phyloP scores from a whole-genome alignment of 2,329 filamentous ascomycete genomes.

The Fusarium coicis region DNA sequence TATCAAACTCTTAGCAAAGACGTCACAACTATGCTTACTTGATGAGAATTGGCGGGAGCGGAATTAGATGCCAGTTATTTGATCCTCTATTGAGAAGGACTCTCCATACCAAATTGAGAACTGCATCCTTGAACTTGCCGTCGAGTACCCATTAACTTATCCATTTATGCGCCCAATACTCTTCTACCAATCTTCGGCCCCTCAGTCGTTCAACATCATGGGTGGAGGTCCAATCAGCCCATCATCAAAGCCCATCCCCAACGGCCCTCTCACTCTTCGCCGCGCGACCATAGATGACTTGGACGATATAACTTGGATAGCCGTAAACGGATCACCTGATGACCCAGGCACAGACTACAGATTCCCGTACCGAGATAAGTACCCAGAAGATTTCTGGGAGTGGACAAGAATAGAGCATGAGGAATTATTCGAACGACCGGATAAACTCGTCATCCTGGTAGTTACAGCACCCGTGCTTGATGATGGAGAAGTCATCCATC shows the following conservation, averaged over 20 bases:
- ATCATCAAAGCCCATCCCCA: neutral
- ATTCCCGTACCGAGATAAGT: neutral
- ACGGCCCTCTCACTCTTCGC: neutral
- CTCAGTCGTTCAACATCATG: neutral
- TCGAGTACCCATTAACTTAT: no score
- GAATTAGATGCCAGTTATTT: neutral
- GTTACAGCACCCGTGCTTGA: neutral
- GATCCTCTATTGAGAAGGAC: neutral
- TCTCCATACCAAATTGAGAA: fast-evolving
- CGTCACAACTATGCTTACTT: neutral
- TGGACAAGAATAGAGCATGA: constrained; percentile 19
- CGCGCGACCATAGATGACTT: neutral
- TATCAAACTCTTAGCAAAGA: fast-evolving
- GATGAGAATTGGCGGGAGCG: fast-evolving
- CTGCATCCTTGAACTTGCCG: fast-evolving
- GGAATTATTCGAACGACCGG: neutral
- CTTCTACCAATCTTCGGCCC: fast-evolving
- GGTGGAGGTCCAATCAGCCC: neutral
- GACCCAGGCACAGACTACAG: neutral
- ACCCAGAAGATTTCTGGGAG: constrained; percentile 1
- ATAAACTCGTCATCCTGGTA: neutral
- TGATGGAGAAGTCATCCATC: neutral
- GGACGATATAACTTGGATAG: neutral
- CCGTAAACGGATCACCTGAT: neutral
- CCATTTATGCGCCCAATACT: fast-evolving